Evolutionary conservation across 192 early-diverging fungal genomes (phyloP).

Genomic region (Gamsiella multidivaricata): DNA sequence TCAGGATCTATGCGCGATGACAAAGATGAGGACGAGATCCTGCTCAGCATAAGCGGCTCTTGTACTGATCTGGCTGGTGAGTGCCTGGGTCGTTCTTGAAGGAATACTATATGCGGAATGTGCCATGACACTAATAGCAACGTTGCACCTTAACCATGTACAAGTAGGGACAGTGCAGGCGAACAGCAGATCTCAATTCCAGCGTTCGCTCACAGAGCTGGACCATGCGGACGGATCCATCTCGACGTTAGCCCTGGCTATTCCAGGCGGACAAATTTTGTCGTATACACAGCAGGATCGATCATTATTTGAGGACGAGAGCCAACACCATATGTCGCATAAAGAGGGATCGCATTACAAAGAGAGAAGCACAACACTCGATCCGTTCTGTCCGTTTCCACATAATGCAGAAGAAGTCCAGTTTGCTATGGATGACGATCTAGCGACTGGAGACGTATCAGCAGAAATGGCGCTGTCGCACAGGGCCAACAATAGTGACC

Average conservation of each 20-base stretch:
- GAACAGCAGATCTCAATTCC: neutral
- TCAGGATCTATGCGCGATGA: conserved; percentile 31
- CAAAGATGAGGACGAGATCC: conserved; percentile 22
- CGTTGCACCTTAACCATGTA: too few relatives aligned
- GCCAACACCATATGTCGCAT: neutral
- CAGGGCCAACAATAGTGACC: neutral
- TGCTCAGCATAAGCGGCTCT: too few relatives aligned
- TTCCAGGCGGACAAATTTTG: conserved; percentile 2
- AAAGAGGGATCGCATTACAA: conserved; percentile 21
- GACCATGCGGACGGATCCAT: neutral
- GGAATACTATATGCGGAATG: too few relatives aligned
- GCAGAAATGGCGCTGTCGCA: too few relatives aligned
- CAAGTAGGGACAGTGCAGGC: neutral
- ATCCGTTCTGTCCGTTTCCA: conserved; percentile 49
- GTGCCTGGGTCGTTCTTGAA: too few relatives aligned
- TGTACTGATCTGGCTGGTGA: too few relatives aligned
- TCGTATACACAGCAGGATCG: neutral
- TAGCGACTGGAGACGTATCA: neutral
- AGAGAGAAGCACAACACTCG: conserved; percentile 17
- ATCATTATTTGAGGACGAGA: neutral
- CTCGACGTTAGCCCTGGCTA: conserved; percentile 22
- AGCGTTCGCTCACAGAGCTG: neutral
- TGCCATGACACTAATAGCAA: too few relatives aligned
- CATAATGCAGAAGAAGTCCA: conserved; percentile 27
- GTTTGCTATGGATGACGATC: conserved; percentile 44